Percentiles rank a stretch among this genome's conserved stretches.
Conservation (phyloP, 164 flowering plant species). For the Stephania yunnanensis region DNA sequence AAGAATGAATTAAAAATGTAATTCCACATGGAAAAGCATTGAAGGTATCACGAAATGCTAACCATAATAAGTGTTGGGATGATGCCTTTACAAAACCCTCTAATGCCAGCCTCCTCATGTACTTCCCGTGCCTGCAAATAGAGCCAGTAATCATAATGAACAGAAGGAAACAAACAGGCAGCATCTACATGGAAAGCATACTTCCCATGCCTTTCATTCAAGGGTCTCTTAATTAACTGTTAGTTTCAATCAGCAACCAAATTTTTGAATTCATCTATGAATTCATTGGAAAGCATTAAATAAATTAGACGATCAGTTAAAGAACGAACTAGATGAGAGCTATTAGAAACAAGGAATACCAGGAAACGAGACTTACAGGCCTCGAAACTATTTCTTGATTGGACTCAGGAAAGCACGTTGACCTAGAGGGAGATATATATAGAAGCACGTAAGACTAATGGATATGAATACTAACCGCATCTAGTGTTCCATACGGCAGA, state of each 20-base stretch:
- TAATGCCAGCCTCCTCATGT: slow-evolving; percentile 59
- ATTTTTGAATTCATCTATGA: no score
- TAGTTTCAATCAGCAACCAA: no score
- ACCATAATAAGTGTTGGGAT: slow-evolving; percentile 82
- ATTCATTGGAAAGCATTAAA: no score
- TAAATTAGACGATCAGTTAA: background rate
- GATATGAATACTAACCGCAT: slow-evolving; percentile 40
- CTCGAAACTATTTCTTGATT: background rate
- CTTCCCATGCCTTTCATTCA: no score
- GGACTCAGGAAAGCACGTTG: background rate
- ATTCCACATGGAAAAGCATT: background rate
- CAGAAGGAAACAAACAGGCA: background rate
- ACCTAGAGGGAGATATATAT: background rate
- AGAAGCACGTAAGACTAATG: background rate
- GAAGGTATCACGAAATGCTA: slow-evolving; percentile 11
- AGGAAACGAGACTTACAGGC: background rate
- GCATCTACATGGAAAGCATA: no score
- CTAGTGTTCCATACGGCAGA: slow-evolving; percentile 55
- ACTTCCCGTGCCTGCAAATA: slow-evolving; percentile 49
- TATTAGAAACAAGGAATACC: background rate
- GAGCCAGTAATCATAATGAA: background rate
- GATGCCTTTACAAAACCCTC: slow-evolving; percentile 81
- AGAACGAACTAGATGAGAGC: background rate
- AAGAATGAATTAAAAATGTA: background rate
- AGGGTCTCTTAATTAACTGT: no score